phyloP scores from a whole-genome alignment of 768 basidiomycete species.

The Cantharellus cinnabarinus region DNA sequence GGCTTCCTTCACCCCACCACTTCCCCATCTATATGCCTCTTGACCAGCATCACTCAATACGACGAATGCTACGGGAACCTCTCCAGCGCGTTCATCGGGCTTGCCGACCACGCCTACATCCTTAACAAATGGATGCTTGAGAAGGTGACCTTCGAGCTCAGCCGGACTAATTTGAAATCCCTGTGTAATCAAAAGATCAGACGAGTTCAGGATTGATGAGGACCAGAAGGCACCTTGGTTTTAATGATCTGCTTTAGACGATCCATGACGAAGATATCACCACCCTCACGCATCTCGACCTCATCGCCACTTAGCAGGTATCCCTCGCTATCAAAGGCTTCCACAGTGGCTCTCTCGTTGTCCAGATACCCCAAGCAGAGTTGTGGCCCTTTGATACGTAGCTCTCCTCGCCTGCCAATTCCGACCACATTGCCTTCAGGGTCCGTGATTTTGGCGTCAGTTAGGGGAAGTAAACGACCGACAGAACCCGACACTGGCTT shows the following conservation, averaged over 20 bases:
- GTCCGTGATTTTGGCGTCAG: constrained; percentile 8
- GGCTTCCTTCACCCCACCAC: constrained; percentile 22
- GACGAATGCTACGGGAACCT: constrained; percentile 50
- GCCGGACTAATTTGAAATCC: constrained; percentile 62
- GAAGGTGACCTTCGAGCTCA: constrained; percentile 25
- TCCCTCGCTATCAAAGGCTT: constrained; percentile 6
- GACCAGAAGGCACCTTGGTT: constrained; percentile 24
- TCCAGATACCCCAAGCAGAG: constrained; percentile 5
- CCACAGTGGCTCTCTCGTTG: constrained; percentile 3
- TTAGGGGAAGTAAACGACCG: constrained; percentile 6
- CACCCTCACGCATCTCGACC: constrained; percentile 31
- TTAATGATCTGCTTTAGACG: constrained; percentile 29
- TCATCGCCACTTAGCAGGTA: constrained; percentile 35
- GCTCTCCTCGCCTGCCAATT: constrained; percentile 7
- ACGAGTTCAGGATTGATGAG: background rate
- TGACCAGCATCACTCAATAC: constrained; percentile 26
- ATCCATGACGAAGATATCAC: constrained; percentile 40
- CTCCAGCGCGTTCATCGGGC: constrained; percentile 45
- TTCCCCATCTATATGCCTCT: constrained; percentile 19
- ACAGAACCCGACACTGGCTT: constrained; percentile 3
- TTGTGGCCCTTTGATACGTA: constrained; percentile 7
- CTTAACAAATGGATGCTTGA: constrained; percentile 36
- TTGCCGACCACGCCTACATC: constrained; percentile 44
- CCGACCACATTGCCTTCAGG: constrained; percentile 4
- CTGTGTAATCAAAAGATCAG: constrained; percentile 1